A percentile compares a stretch with the other conserved stretches of the same genome.
Evolutionary conservation across 2,329 filamentous ascomycete genomes (phyloP).

Genomic region (Fusarium longipes): DNA sequence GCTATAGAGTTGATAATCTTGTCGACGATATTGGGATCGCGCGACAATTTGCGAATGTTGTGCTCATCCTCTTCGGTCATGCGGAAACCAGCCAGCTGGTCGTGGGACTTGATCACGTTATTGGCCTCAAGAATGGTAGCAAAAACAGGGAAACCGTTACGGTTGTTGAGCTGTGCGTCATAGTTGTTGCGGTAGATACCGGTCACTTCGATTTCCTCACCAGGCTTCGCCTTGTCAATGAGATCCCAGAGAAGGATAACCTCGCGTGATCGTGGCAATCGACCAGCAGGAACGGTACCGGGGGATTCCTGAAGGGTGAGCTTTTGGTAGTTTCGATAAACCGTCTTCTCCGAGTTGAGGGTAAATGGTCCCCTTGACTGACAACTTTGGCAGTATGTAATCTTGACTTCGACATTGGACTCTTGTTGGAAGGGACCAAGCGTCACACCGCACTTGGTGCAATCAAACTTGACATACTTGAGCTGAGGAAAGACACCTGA

Average conservation of each 20-base stretch:
- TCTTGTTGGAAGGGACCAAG: slow-evolving; percentile 98
- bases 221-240: slow-evolving; percentile 95
- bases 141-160: slow-evolving; percentile 98
- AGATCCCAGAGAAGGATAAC: slow-evolving; percentile 97
- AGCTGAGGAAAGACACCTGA: slow-evolving; percentile 97
- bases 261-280: slow-evolving; percentile 90
- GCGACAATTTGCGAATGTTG: slow-evolving; percentile 85
- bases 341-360: slow-evolving; percentile 95
- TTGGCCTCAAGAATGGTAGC: slow-evolving; percentile 98
- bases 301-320: slow-evolving; percentile 96
- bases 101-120: slow-evolving; percentile 95
- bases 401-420: slow-evolving; percentile 94
- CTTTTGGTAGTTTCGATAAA: slow-evolving; percentile 99
- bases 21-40: slow-evolving; percentile 91
- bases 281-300: slow-evolving; percentile 94
- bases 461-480: slow-evolving; percentile 99
- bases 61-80: slow-evolving; percentile 96
- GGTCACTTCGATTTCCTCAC: slow-evolving; percentile 96
- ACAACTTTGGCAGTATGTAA: slow-evolving; percentile 96
- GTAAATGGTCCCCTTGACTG: slow-evolving; percentile 95
- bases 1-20: slow-evolving; percentile 94
- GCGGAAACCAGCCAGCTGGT: slow-evolving; percentile 95
- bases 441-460: slow-evolving; percentile 89
- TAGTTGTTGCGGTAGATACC: slow-evolving; percentile 99
- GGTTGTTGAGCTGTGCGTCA: slow-evolving; percentile 96